Percentiles rank a stretch among this genome's conserved stretches.
Evolutionary conservation across 2,329 filamentous ascomycete genomes (phyloP).

Genomic region (Keithomyces neogunnii): DNA sequence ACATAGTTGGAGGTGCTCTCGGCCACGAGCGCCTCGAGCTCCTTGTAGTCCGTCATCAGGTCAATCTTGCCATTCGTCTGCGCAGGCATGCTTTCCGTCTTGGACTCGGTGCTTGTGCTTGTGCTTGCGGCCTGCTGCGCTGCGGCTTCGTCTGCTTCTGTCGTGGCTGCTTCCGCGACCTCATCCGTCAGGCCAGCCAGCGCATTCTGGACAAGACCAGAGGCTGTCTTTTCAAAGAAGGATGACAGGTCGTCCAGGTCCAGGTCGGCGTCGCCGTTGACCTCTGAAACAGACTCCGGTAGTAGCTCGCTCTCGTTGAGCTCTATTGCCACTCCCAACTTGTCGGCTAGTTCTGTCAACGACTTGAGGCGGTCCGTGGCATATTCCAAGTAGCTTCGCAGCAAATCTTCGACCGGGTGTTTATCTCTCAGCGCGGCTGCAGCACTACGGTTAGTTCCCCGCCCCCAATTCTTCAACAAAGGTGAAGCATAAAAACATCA

Average conservation of each 20-base stretch:
- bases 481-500: background rate
- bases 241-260: conserved; percentile 33
- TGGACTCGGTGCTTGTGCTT: conserved; percentile 16
- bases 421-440: conserved; percentile 25
- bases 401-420: conserved; percentile 31
- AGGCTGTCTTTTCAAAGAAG: conserved; percentile 33
- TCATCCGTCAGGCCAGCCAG: conserved; percentile 28
- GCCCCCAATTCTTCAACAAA: background rate
- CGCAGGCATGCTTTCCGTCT: conserved; percentile 13
- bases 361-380: conserved; percentile 24
- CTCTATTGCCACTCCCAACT: conserved; percentile 27
- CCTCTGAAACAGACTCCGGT: conserved; percentile 17
- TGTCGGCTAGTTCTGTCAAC: conserved; percentile 23
- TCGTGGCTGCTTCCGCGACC: conserved; percentile 4
- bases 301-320: conserved; percentile 18
- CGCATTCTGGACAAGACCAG: conserved; percentile 30
- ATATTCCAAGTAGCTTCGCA: conserved; percentile 24
- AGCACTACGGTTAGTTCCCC: background rate
- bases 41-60: conserved; percentile 30
- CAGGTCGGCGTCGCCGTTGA: conserved; percentile 20
- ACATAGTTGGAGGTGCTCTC: conserved; percentile 37
- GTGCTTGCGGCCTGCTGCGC: conserved; percentile 5
- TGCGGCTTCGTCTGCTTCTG: conserved; percentile 15
- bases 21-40: conserved; percentile 33
- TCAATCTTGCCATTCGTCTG: conserved; percentile 23